These are phyloP conservation scores for Vigna mungo DNA, from an alignment of 306 rosid species.

Conservation along the genomic window DNA sequence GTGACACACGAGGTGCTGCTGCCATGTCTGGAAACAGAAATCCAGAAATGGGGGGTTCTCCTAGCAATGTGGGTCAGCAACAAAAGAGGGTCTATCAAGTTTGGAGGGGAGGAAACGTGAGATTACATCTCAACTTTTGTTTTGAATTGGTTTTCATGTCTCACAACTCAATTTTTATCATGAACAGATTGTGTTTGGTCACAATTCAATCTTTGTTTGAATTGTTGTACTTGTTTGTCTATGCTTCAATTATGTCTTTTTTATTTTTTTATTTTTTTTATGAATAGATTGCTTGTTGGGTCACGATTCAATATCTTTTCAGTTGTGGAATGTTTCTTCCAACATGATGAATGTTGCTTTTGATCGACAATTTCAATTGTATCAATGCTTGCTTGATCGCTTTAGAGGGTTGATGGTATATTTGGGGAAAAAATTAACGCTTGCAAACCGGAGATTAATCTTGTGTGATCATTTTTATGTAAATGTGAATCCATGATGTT, in stretches of 20 bases:
- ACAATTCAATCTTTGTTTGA: constrained; percentile 32
- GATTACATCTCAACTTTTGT: constrained; percentile 41
- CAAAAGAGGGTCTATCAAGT: constrained; percentile 80
- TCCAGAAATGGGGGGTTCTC: constrained; percentile 49
- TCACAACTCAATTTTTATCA: constrained; percentile 21
- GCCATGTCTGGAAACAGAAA: constrained; percentile 50
- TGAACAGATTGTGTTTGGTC: constrained; percentile 35
- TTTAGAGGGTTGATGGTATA: constrained; percentile 1
- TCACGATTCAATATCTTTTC: neutral
- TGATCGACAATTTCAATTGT: constrained; percentile 4
- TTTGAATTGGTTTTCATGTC: constrained; percentile 31
- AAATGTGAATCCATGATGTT: neutral
- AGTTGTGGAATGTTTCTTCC: constrained; percentile 12
- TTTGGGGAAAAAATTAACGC: neutral
- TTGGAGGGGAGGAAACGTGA: constrained; percentile 94
- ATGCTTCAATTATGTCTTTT: constrained; percentile 13
- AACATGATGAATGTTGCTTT: constrained; percentile 26
- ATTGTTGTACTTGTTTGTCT: constrained; percentile 33
- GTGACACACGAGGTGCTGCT: constrained; percentile 33
- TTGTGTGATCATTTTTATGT: constrained; percentile 16
- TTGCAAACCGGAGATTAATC: constrained; percentile 34
- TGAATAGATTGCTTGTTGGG: neutral
- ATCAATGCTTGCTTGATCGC: constrained; percentile 2
- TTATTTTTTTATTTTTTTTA: neutral
- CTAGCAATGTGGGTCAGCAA: constrained; percentile 45